phyloP scores from a whole-genome alignment of 352 stramenopile genomes.

The Pythium aphanidermatum region DNA sequence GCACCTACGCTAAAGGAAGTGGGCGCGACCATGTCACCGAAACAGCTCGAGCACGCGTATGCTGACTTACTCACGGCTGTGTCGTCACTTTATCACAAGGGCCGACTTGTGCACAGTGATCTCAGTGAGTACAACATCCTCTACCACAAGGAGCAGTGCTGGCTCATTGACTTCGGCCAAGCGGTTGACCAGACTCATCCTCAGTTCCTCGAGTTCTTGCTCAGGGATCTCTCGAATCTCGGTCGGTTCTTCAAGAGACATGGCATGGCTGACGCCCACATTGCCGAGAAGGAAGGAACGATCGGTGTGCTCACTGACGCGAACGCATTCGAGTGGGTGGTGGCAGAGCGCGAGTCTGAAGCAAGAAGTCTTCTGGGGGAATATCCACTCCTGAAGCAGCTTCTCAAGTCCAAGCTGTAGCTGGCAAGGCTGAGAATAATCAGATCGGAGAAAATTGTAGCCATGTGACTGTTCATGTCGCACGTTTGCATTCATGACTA shows the following conservation, averaged over 20 bases:
- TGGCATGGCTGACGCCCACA: conserved; percentile 13
- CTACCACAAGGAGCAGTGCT: conserved; percentile 55
- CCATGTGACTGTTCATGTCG: background rate
- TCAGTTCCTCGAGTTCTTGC: conserved; percentile 49
- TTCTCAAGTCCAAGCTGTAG: background rate
- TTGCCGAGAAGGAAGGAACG: background rate
- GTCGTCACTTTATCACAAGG: conserved; percentile 44
- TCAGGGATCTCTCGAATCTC: conserved; percentile 72
- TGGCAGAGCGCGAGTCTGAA: background rate
- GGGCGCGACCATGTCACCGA: conserved; percentile 32
- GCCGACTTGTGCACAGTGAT: conserved; percentile 54
- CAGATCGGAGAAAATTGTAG: background rate
- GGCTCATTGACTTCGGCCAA: conserved; percentile 92
- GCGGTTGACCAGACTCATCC: conserved; percentile 80
- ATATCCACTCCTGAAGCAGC: background rate
- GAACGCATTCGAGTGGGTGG: conserved; percentile 10
- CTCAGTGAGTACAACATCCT: conserved; percentile 90
- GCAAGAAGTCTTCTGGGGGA: background rate
- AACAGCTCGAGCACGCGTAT: conserved; percentile 46
- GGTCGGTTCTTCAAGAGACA: conserved; percentile 67
- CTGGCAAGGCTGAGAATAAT: background rate
- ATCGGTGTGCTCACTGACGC: conserved; percentile 2
- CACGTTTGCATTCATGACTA: too few species aligned
- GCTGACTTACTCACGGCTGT: conserved; percentile 43
- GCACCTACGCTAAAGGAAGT: conserved; percentile 73